phyloP scores from a whole-genome alignment of 2,329 filamentous ascomycete species.

The Cryphonectria nitschkei region DNA sequence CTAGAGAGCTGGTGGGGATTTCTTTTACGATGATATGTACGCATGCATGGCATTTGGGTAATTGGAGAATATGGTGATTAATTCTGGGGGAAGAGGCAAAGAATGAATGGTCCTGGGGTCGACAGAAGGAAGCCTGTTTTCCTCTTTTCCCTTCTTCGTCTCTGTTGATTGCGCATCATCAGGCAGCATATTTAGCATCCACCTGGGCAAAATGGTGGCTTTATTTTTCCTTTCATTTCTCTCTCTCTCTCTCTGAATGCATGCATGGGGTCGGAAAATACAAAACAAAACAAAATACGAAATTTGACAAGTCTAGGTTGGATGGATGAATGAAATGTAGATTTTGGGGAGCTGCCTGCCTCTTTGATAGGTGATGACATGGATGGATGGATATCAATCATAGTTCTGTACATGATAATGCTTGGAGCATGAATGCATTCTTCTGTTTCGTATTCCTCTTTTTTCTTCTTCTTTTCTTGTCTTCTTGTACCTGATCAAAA shows the following conservation, averaged over 20 bases:
- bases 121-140: neutral
- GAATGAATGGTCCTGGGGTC: neutral
- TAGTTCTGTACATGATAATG: no score
- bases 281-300: neutral
- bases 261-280: neutral
- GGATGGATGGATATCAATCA: no score
- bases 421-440: no score
- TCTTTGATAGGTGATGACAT: no score
- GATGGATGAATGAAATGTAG: neutral
- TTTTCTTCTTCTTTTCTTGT: no score
- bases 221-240: neutral
- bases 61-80: neutral
- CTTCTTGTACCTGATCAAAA: no score
- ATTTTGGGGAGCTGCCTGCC: no score
- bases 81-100: neutral
- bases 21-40: neutral
- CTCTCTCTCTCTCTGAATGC: neutral
- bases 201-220: neutral
- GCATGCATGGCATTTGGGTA: conserved; percentile 1
- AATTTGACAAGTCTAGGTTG: neutral
- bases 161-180: neutral
- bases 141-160: neutral
- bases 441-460: no score
- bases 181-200: neutral
- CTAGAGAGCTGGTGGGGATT: neutral